phyloP scores from a whole-genome alignment of 1,284 basidiomycete species.

The Austroboletus niveus region DNA sequence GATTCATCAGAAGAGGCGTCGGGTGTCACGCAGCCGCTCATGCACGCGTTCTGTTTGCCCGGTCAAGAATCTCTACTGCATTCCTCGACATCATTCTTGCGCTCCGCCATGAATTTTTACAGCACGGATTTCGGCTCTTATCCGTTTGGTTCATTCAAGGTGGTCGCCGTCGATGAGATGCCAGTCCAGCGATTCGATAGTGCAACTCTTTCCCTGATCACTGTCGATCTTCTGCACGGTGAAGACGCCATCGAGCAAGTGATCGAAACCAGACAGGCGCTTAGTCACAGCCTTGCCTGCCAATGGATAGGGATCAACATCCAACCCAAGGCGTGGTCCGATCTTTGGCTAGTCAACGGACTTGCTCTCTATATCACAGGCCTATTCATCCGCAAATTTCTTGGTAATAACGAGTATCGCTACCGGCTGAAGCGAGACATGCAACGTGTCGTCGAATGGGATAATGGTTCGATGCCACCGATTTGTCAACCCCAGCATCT shows the following conservation, averaged over 20 bases:
- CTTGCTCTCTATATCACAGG: constrained; percentile 89
- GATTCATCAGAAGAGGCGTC: constrained; percentile 63
- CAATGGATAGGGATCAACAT: constrained; percentile 99
- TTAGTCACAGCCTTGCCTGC: constrained; percentile 87
- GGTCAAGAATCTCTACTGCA: constrained; percentile 75
- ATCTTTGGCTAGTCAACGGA: constrained; percentile 95
- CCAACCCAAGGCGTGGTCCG: constrained; percentile 91
- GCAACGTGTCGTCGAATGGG: constrained; percentile 87
- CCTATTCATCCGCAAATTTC: constrained; percentile 81
- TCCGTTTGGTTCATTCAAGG: constrained; percentile 92
- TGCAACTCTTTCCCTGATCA: constrained; percentile 81
- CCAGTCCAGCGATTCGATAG: constrained; percentile 78
- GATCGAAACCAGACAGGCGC: constrained; percentile 83
- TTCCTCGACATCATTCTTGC: constrained; percentile 74
- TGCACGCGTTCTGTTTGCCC: constrained; percentile 92
- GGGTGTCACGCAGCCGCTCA: constrained; percentile 76
- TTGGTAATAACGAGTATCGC: constrained; percentile 98
- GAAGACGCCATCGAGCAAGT: constrained; percentile 93
- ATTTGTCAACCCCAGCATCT: constrained; percentile 86
- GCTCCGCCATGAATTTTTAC: constrained; percentile 91
- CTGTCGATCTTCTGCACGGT: constrained; percentile 84
- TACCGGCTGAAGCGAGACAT: constrained; percentile 97
- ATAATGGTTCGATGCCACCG: constrained; percentile 89
- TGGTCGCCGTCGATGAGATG: constrained; percentile 94
- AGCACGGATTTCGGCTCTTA: constrained; percentile 94